Evolutionary conservation across 2,329 filamentous ascomycete genomes (phyloP), one percentile per base, ranked within the genome.

Genomic region (Diplocarpon mali): DNA sequence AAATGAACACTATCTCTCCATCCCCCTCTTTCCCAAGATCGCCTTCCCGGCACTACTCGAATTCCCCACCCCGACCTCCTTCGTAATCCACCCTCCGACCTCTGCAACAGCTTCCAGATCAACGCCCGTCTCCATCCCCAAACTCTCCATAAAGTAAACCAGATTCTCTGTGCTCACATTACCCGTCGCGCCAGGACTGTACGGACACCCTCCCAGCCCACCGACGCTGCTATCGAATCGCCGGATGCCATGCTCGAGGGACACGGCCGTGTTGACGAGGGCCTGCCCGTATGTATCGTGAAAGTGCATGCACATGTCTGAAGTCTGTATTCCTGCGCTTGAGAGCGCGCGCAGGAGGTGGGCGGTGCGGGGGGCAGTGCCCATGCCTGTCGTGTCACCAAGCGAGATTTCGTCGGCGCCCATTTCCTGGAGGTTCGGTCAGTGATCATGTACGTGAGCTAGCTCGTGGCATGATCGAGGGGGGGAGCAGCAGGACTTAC

Each of bases 321-420:
- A 76, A 44, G 72, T 73, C 15, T 80, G 72, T 14, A 93, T 72
- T 0, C 80, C 82, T 1, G 82, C 83, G 1, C 77, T 73, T 8
- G 70, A 64, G 64, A 87, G 67, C 45, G 79, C 79, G 51, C 72
- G 71, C 46, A 88, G 68, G 38, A 88, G 67, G 45, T 76, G 74
- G 44, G 70, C 67, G 2, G 82, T 86, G 45, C 77, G 69, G 14
- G 79, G 80, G n/a, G 79, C 80, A 0, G 85, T 93, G 28, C 88
- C 89, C 75, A 93, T 88, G 14, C 89, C 89, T 0, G 88, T 90
- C 0, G 89, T 95, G 59, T 95, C 89, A 6, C 87, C 88, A 0
- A 95, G 75, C 1, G 84, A 85, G 54, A 95, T 88, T 69, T 95
- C 87, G 59, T 94, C 86, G 15, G 86, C 89, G 14, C 89, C 89